These are phyloP conservation scores for Anisodus acutangulus DNA, from an alignment of 257 asterid genomes.

Conservation along the genomic window DNA sequence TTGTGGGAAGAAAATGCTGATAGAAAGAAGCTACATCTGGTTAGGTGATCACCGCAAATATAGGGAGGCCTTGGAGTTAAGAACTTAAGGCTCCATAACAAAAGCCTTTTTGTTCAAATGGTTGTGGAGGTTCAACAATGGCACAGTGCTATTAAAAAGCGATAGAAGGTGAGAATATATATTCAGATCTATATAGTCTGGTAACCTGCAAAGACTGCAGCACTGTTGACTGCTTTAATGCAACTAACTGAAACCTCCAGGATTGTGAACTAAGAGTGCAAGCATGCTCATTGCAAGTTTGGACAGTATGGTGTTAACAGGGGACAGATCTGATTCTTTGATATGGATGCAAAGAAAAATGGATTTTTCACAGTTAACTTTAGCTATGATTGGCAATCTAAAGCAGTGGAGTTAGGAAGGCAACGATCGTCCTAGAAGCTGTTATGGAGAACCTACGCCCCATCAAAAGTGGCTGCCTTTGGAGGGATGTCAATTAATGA, in stretches of 20 bases:
- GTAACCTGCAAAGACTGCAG: not conserved
- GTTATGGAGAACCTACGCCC: not conserved
- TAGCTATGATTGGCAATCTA: not conserved
- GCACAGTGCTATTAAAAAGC: not conserved
- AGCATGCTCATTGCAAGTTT: not conserved
- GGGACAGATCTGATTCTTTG: not conserved
- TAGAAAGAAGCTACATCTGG: not conserved
- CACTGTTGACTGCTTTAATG: not conserved
- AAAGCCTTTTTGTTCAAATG: not conserved
- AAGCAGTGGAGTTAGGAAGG: not conserved
- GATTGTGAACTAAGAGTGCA: not conserved
- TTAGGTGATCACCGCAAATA: not conserved
- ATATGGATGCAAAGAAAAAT: not conserved
- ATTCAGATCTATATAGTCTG: too few species aligned
- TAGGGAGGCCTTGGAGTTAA: not conserved
- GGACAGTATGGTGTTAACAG: not conserved
- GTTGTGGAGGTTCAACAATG: not conserved
- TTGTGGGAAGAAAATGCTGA: not conserved
- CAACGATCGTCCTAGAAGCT: not conserved
- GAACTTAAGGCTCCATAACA: not conserved
- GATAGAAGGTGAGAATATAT: not conserved
- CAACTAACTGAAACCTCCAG: not conserved
- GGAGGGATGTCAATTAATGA: not conserved
- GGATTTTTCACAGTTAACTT: not conserved
- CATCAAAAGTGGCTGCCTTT: not conserved